Conservation (phyloP, 805 yeast genomes). For the Saccharomycopsis selenospora region DNA sequence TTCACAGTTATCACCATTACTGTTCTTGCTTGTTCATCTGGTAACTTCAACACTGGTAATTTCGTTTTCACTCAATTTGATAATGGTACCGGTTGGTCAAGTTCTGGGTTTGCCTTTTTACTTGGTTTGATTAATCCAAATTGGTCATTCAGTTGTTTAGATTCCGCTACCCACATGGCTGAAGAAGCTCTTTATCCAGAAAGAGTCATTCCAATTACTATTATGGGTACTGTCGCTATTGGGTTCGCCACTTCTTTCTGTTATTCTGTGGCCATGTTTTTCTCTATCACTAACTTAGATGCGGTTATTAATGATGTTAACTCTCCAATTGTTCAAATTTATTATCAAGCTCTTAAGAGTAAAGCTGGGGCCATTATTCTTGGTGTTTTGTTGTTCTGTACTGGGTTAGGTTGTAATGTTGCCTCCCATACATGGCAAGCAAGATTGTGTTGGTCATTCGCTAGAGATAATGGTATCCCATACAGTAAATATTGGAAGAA, state of each 20-base stretch:
- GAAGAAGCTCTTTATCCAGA: slow-evolving; percentile 58
- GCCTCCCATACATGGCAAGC: slow-evolving; percentile 65
- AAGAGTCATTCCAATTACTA: slow-evolving; percentile 52
- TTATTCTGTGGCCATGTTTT: slow-evolving; percentile 52
- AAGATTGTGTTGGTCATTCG: slow-evolving; percentile 59
- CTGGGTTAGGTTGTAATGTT: slow-evolving; percentile 53
- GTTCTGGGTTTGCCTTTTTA: slow-evolving; percentile 53
- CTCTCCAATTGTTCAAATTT: slow-evolving; percentile 58
- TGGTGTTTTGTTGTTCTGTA: slow-evolving; percentile 40
- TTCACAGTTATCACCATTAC: slow-evolving; percentile 47
- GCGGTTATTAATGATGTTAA: slow-evolving; percentile 31
- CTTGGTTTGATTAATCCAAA: slow-evolving; percentile 67
- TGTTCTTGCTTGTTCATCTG: slow-evolving; percentile 44
- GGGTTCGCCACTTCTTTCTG: slow-evolving; percentile 55
- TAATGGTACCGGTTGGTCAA: slow-evolving; percentile 55
- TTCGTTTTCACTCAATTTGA: slow-evolving; percentile 49
- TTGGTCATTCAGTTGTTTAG: slow-evolving; percentile 64
- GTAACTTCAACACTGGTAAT: slow-evolving; percentile 42
- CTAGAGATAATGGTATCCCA: slow-evolving; percentile 58
- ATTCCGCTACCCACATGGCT: slow-evolving; percentile 65
- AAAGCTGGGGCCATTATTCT: slow-evolving; percentile 50
- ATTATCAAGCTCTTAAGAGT: slow-evolving; percentile 46
- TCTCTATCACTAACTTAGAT: slow-evolving; percentile 46
- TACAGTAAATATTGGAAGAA: slow-evolving; percentile 44
- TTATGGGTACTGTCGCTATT: slow-evolving; percentile 55